A percentile compares a stretch with the other conserved stretches of the same genome.
Evolutionary conservation across 345 rosid species (phyloP).

Genomic region (Aquilaria sinensis): DNA sequence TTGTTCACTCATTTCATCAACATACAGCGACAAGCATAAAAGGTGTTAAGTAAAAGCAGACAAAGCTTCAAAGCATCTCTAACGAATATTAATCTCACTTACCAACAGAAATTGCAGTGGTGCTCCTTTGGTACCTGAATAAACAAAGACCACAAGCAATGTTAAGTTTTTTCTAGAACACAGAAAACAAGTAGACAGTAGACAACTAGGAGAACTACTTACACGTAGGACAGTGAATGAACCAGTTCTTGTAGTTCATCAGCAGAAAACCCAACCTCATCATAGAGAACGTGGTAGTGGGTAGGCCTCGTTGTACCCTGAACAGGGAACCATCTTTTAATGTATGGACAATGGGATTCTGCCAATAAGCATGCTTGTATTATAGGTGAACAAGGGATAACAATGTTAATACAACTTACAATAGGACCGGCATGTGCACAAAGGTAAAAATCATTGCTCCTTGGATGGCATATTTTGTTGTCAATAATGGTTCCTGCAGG

Average conservation of each 20-base stretch:
- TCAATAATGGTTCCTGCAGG: constrained; percentile 36
- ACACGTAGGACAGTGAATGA: constrained; percentile 71
- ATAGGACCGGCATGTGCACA: constrained; percentile 48
- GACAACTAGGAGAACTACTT: constrained; percentile 15
- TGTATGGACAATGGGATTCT: no score
- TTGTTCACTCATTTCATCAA: no score
- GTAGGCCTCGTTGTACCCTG: constrained; percentile 80
- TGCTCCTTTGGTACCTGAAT: constrained; percentile 40
- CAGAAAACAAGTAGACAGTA: not conserved
- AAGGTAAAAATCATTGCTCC: constrained; percentile 33
- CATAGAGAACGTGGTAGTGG: constrained; percentile 63
- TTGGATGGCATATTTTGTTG: constrained; percentile 33
- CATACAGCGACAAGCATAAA: no score
- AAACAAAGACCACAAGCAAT: not conserved
- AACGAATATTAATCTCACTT: not conserved
- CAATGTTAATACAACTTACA: constrained; percentile 16
- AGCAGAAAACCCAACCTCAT: constrained; percentile 53
- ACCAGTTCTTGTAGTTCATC: constrained; percentile 76
- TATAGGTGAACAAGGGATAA: no score
- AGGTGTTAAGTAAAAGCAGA: no score
- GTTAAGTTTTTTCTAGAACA: not conserved
- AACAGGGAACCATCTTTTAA: not conserved
- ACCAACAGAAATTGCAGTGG: constrained; percentile 34
- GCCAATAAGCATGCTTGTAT: no score
- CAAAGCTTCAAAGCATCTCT: no score